Evolutionary conservation across 2,329 filamentous ascomycete genomes (phyloP).

Genomic region (Cercospora sojina): DNA sequence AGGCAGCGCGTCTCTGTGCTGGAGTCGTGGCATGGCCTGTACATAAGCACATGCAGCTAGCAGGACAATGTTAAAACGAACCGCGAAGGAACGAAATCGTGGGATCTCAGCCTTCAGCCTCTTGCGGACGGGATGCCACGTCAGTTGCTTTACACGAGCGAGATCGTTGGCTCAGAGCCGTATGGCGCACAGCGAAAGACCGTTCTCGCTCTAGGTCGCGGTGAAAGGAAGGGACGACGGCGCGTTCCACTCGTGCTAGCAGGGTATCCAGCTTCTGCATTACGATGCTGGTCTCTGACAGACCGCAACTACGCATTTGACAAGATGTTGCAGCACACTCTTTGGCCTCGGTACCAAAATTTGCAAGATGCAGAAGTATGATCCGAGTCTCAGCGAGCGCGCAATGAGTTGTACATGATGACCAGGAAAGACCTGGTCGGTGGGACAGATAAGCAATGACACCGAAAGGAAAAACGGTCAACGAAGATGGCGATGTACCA

Average conservation of each 20-base stretch:
- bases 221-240: not conserved
- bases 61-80: not conserved
- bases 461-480: not conserved
- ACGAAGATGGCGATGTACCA: not conserved
- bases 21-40: not conserved
- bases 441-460: not conserved
- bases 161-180: not conserved
- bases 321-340: not conserved
- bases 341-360: not conserved
- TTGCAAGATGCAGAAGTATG: not conserved
- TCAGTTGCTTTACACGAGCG: not conserved
- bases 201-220: not conserved
- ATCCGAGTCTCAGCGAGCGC: not conserved
- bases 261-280: not conserved
- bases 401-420: not conserved
- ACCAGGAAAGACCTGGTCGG: not conserved
- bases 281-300: not conserved
- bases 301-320: not conserved
- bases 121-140: not conserved
- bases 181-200: not conserved
- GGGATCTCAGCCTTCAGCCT: not conserved
- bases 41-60: slow-evolving; percentile 1
- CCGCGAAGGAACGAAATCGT: not conserved
- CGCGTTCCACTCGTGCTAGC: not conserved
- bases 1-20: not conserved